Conservation (phyloP, 192 early-diverging fungal genomes). For the Linnemannia zychae region DNA sequence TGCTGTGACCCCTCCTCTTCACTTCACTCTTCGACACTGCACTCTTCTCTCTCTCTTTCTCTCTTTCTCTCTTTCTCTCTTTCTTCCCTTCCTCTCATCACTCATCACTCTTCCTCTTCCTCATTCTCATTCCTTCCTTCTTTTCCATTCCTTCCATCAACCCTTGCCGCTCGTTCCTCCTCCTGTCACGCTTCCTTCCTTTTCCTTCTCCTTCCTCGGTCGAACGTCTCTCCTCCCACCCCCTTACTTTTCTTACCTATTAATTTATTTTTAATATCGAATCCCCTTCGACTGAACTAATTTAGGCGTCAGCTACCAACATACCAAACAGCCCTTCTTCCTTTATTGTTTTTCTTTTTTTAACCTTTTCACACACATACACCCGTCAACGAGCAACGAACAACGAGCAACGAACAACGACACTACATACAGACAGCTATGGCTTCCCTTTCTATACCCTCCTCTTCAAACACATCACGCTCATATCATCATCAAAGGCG, state of each 20-base stretch:
- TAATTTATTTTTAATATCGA: constrained; percentile 1
- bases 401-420: too few species aligned
- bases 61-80: not conserved
- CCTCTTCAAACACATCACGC: not conserved
- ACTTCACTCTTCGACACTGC: not conserved
- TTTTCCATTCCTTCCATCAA: constrained; percentile 6
- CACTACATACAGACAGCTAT: not conserved
- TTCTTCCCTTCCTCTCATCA: not conserved
- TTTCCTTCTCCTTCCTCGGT: not conserved
- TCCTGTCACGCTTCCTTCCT: not conserved
- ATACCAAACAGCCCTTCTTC: not conserved
- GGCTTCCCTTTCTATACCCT: not conserved
- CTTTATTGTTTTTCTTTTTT: not conserved
- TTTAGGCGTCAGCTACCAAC: not conserved
- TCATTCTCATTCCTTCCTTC: constrained; percentile 4
- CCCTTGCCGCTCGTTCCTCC: not conserved
- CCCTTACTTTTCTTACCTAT: not conserved
- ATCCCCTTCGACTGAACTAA: not conserved
- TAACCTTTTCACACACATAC: not conserved
- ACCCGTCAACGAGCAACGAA: not conserved
- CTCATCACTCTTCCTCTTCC: not conserved
- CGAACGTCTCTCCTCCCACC: constrained; percentile 9
- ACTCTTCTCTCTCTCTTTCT: not conserved
- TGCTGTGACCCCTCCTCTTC: not conserved
- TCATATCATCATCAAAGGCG: not conserved